phyloP scores from a whole-genome alignment of 768 basidiomycete genomes.

The Amyloporia xantha region DNA sequence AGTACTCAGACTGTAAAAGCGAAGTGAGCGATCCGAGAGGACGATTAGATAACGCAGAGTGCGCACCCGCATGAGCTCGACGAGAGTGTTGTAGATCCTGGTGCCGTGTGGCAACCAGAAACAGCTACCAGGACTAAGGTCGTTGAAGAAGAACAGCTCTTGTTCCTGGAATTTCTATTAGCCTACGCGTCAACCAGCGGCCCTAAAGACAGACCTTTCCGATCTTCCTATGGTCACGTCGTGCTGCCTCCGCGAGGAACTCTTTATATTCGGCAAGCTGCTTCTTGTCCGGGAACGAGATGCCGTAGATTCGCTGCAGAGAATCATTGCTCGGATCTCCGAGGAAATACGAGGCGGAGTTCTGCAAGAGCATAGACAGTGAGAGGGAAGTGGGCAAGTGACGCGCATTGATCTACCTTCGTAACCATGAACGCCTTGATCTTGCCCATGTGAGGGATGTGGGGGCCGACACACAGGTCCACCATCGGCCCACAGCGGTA shows the following conservation, averaged over 20 bases:
- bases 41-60: not conserved
- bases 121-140: slow-evolving; percentile 87
- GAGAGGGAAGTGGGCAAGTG: not conserved
- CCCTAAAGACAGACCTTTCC: slow-evolving; percentile 76
- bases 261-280: slow-evolving; percentile 91
- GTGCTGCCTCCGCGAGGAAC: slow-evolving; percentile 96
- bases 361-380: slow-evolving; percentile 52
- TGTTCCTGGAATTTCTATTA: slow-evolving; percentile 76
- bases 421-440: slow-evolving; percentile 98
- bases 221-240: slow-evolving; percentile 94
- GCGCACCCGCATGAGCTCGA: slow-evolving; percentile 85
- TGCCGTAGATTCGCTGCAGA: slow-evolving; percentile 93
- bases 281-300: slow-evolving; percentile 98
- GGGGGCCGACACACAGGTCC: too few relatives aligned
- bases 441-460: slow-evolving; percentile 95
- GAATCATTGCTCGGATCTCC: slow-evolving; percentile 91
- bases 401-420: slow-evolving; percentile 49
- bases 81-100: slow-evolving; percentile 88
- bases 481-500: too few relatives aligned
- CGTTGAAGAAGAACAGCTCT: slow-evolving; percentile 98
- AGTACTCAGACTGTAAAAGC: slow-evolving; percentile 80
- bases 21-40: not conserved
- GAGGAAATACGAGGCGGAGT: slow-evolving; percentile 97
- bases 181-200: slow-evolving; percentile 2
- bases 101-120: slow-evolving; percentile 98